phyloP scores from a whole-genome alignment of 768 basidiomycete species.

The Leccinum obscurum region DNA sequence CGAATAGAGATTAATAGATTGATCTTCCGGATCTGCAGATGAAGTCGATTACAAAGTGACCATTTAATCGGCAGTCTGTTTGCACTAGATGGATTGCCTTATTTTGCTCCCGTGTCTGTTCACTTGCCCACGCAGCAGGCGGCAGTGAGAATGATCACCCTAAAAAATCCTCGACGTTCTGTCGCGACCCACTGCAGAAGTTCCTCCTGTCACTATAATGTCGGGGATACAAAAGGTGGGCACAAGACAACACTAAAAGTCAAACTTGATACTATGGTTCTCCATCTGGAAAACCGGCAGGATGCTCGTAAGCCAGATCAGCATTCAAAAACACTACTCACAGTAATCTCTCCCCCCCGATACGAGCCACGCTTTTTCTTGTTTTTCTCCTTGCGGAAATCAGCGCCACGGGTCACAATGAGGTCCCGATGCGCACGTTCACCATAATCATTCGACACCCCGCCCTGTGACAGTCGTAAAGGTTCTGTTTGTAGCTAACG shows the following conservation, averaged over 20 bases:
- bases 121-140: background rate
- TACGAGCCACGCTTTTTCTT: constrained; percentile 98
- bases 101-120: background rate
- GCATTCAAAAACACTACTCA: constrained; percentile 37
- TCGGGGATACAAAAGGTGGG: background rate
- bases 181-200: background rate
- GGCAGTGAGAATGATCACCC: background rate
- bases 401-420: constrained; percentile 90
- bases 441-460: constrained; percentile 79
- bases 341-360: constrained; percentile 93
- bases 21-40: too few relatives aligned
- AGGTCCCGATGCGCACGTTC: constrained; percentile 82
- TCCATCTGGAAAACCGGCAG: constrained; percentile 50
- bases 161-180: background rate
- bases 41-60: too few relatives aligned
- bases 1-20: too few relatives aligned
- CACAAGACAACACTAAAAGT: constrained; percentile 33
- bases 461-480: constrained; percentile 46
- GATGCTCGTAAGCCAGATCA: constrained; percentile 2
- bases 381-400: constrained; percentile 98
- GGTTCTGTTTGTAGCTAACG: background rate
- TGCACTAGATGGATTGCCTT: background rate
- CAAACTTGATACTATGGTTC: constrained; percentile 88
- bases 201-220: background rate
- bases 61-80: too few relatives aligned